phyloP scores from a whole-genome alignment of 1,284 basidiomycete genomes.

The Moesziomyces aphidis region DNA sequence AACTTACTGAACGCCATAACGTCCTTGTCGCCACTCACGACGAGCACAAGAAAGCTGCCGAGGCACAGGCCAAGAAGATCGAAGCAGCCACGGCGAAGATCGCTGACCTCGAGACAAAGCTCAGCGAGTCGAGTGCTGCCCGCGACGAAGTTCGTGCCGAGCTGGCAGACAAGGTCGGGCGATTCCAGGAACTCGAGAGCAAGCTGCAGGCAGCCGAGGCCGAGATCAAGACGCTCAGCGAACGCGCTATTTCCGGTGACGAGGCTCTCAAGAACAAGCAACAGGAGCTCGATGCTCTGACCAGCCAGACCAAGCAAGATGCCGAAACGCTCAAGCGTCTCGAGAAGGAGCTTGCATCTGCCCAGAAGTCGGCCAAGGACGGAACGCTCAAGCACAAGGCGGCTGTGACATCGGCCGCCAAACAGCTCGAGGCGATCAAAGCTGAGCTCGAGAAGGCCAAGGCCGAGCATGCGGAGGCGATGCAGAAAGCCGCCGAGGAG shows the following conservation, averaged over 20 bases:
- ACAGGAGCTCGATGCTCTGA: conserved; percentile 13
- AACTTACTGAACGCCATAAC: conserved; percentile 14
- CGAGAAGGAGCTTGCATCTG: conserved; percentile 33
- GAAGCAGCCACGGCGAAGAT: conserved; percentile 13
- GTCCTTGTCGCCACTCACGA: conserved; percentile 14
- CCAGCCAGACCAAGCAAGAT: conserved; percentile 22
- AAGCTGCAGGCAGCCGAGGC: conserved; percentile 16
- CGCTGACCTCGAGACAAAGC: conserved; percentile 20
- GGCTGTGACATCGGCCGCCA: conserved; percentile 12
- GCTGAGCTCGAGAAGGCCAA: conserved; percentile 23
- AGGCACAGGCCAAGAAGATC: conserved; percentile 13
- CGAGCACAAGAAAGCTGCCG: conserved; percentile 13
- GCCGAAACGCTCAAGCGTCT: conserved; percentile 14
- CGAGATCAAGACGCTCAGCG: conserved; percentile 17
- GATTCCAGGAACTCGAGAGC: conserved; percentile 14
- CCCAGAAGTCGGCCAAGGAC: conserved; percentile 31
- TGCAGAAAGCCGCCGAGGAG: not conserved
- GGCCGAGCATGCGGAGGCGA: conserved; percentile 16
- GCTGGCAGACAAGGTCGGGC: conserved; percentile 12
- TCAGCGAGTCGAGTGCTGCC: conserved; percentile 8
- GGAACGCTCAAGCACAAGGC: conserved; percentile 30
- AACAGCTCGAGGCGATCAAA: conserved; percentile 7
- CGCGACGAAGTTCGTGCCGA: conserved; percentile 14
- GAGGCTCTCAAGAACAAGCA: conserved; percentile 21
- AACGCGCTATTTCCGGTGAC: conserved; percentile 23